Percentiles rank a stretch among this genome's conserved stretches.
phyloP scores from a whole-genome alignment of 345 rosid genomes.

The Dipteronia dyeriana region DNA sequence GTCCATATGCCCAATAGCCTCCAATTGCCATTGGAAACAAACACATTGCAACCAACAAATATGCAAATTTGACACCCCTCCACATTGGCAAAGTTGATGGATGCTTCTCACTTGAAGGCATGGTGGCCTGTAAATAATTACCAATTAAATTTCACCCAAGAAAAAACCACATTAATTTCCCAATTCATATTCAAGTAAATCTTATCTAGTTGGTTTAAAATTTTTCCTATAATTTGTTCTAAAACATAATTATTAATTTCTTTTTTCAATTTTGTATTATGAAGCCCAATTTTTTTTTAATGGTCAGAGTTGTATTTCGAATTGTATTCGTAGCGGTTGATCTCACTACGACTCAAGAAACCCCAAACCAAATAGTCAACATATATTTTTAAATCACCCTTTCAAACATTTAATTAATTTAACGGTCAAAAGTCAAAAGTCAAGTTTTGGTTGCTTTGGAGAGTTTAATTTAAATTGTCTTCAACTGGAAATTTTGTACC shows the following conservation, averaged over 20 bases:
- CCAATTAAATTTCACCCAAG: not conserved
- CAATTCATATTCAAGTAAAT: not conserved
- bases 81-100: slow-evolving; percentile 74
- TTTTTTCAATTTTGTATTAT: no score
- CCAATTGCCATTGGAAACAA: slow-evolving; percentile 60
- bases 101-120: slow-evolving; percentile 73
- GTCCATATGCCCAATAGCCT: slow-evolving; percentile 78
- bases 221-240: no score
- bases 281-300: no score
- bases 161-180: not conserved
- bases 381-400: no score
- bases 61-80: slow-evolving; percentile 63
- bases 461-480: not conserved
- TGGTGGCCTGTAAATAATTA: slow-evolving; percentile 51
- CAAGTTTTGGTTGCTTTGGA: not conserved
- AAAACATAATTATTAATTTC: no score
- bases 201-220: not conserved
- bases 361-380: no score
- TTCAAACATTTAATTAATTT: not conserved
- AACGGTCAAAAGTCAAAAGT: not conserved
- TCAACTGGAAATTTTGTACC: not conserved
- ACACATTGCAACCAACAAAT: slow-evolving; percentile 48
- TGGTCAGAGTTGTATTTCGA: no score
- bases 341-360: no score
- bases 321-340: no score